phyloP scores from a whole-genome alignment of 2,329 filamentous ascomycete genomes.

The Davidsoniella australis region DNA sequence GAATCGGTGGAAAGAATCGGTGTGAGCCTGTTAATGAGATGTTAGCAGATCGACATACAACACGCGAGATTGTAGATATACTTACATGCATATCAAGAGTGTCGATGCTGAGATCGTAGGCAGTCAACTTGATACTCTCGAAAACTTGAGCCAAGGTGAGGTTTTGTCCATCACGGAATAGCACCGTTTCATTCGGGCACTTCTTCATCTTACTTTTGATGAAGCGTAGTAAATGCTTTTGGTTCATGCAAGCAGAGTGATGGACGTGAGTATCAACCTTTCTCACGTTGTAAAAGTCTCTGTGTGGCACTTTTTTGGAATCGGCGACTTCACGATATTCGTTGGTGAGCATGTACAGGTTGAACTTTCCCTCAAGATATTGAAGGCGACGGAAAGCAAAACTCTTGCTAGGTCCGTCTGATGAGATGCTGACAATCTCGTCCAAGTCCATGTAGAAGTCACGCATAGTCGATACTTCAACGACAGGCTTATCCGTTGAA shows the following conservation, averaged over 20 bases:
- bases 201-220: constrained; percentile 99
- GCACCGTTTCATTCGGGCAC: constrained; percentile 79
- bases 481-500: constrained; percentile 47
- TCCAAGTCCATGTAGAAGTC: constrained; percentile 96
- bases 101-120: constrained; percentile 95
- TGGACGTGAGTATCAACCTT: constrained; percentile 99
- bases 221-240: constrained; percentile 93
- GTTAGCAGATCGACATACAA: constrained; percentile 9
- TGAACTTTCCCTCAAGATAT: constrained; percentile 94
- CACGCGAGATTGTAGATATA: constrained; percentile 14
- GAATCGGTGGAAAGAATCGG: constrained; percentile 94
- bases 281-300: constrained; percentile 97
- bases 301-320: constrained; percentile 90
- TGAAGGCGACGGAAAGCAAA: constrained; percentile 90
- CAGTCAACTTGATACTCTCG: constrained; percentile 89
- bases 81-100: constrained; percentile 95
- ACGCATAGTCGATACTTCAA: constrained; percentile 76
- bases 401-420: constrained; percentile 89
- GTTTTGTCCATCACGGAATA: constrained; percentile 82
- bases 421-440: constrained; percentile 70
- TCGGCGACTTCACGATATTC: constrained; percentile 97
- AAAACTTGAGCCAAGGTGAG: constrained; percentile 87
- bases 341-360: constrained; percentile 81
- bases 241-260: constrained; percentile 98
- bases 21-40: constrained; percentile 50